These are phyloP conservation scores for Magnusiomyces starmeri DNA, from an alignment of 1,139 yeast species.

Conservation along the genomic window DNA sequence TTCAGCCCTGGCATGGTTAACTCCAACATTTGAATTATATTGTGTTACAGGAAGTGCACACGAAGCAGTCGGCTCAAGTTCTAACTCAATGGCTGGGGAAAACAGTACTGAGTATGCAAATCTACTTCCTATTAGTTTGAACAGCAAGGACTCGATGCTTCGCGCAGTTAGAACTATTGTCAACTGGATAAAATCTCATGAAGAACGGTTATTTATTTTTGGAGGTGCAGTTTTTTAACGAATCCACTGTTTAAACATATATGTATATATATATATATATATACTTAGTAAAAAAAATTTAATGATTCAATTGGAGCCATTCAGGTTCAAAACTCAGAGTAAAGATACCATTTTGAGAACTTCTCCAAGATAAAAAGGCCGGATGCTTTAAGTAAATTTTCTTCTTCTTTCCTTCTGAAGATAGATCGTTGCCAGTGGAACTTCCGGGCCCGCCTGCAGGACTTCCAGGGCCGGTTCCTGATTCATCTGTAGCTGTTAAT, in stretches of 20 bases:
- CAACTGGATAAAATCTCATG: constrained; percentile 51
- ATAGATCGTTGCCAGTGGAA: not conserved
- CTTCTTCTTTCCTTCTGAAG: not conserved
- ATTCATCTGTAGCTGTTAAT: not conserved
- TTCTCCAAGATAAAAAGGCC: constrained; percentile 4
- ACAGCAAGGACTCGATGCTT: constrained; percentile 41
- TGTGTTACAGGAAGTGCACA: constrained; percentile 42
- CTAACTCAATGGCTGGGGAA: not conserved
- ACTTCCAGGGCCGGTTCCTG: constrained; percentile 3
- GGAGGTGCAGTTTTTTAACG: constrained; percentile 48
- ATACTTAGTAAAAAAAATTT: not conserved
- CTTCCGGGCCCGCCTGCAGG: not conserved
- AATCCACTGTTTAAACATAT: not conserved
- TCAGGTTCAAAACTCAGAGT: constrained; percentile 1
- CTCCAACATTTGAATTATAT: constrained; percentile 51
- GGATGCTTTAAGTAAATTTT: not conserved
- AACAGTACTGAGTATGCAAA: constrained; percentile 12
- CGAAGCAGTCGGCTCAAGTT: constrained; percentile 12
- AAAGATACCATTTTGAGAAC: not conserved
- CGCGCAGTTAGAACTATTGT: constrained; percentile 47
- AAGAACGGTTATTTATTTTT: constrained; percentile 50
- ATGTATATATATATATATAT: not conserved
- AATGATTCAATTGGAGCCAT: not conserved
- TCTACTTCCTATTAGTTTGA: not conserved
- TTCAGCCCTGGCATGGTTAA: constrained; percentile 49